These are phyloP conservation scores for Zygosaccharomyces sapae DNA, from an alignment of 1,139 yeast genomes.

Conservation along the genomic window DNA sequence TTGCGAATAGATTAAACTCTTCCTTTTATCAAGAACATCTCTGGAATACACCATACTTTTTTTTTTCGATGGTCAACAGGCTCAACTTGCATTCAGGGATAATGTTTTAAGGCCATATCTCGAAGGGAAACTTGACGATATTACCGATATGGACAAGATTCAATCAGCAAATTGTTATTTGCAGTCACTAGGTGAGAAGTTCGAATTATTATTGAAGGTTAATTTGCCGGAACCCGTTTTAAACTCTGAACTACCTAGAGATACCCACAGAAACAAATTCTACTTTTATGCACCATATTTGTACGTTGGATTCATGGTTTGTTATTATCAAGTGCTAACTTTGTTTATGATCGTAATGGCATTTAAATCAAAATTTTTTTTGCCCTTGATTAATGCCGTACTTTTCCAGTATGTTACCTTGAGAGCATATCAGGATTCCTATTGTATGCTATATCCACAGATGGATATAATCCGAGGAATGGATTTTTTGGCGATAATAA, in stretches of 20 bases:
- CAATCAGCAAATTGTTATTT: not conserved
- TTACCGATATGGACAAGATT: not conserved
- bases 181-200: not conserved
- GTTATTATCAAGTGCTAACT: no score
- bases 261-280: not conserved
- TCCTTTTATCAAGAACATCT: no score
- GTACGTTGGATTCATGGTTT: not conserved
- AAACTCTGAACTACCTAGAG: not conserved
- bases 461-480: not conserved
- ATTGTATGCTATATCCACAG: no score
- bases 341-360: no score
- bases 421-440: no score
- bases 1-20: no score
- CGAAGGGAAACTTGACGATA: not conserved
- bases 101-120: not conserved
- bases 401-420: no score
- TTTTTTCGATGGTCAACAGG: not conserved
- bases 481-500: not conserved
- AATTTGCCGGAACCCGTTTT: not conserved
- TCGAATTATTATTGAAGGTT: not conserved
- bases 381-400: no score
- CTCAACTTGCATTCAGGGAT: not conserved
- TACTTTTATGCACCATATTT: not conserved
- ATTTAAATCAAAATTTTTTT: no score
- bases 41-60: not conserved